Percentiles rank a stretch among this genome's conserved stretches.
These are phyloP conservation scores for Aureobasidium subglaciale DNA, from an alignment of 2,329 filamentous ascomycete species.

Conservation along the genomic window DNA sequence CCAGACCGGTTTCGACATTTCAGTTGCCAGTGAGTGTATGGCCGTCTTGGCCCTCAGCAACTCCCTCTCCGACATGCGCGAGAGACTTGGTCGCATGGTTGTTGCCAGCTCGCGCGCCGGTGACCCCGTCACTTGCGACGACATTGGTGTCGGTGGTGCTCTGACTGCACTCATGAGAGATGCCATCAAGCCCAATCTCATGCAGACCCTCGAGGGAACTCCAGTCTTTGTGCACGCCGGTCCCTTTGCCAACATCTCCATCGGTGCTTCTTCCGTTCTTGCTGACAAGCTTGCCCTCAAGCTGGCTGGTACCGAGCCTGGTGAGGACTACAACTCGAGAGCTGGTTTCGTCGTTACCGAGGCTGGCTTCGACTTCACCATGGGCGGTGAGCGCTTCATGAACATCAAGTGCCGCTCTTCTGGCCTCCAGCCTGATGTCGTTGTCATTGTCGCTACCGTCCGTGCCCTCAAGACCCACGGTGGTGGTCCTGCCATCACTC, in stretches of 20 bases:
- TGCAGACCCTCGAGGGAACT: conserved; percentile 96
- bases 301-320: conserved; percentile 85
- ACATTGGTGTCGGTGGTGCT: conserved; percentile 86
- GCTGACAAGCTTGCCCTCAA: conserved; percentile 95
- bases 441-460: conserved; percentile 91
- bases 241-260: conserved; percentile 96
- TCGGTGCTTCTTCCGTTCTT: conserved; percentile 90
- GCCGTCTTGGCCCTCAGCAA: conserved; percentile 93
- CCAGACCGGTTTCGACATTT: conserved; percentile 94
- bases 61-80: conserved; percentile 77
- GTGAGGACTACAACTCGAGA: conserved; percentile 76
- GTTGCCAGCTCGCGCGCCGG: conserved; percentile 78
- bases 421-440: conserved; percentile 83
- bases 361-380: conserved; percentile 98
- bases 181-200: conserved; percentile 96
- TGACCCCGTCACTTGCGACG: conserved; percentile 91
- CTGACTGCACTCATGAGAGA: conserved; percentile 94
- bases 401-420: conserved; percentile 99
- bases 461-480: conserved; percentile 95
- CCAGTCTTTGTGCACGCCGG: conserved; percentile 97
- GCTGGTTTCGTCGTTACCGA: conserved; percentile 93
- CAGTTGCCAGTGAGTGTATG: conserved; percentile 97
- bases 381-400: conserved; percentile 99
- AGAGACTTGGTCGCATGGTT: conserved; percentile 91
- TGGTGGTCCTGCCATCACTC: conserved; percentile 85